Base-by-base conservation (phyloP, 257 asterid genomes). In the Echium plantagineum region DNA sequence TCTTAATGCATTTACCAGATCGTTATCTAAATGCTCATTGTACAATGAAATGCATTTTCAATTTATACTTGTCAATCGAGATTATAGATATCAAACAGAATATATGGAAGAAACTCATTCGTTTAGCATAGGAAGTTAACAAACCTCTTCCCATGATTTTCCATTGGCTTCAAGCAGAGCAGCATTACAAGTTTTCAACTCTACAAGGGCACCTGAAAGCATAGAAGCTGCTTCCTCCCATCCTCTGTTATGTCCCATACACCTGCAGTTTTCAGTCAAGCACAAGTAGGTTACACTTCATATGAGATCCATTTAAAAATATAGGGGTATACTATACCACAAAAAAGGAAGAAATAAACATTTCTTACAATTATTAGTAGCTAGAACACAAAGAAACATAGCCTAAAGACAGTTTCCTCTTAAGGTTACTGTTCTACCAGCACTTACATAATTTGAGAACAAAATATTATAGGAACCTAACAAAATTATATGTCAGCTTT, bases 171-270 rank as follows among this genome's bases (percentile, higher is more conserved):
- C 88, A 38, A 87, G 88, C 79, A 90, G 71, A 60, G 95, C 98
- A 70, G 96, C 95, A 77, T 90, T 87, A 77, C 98, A 83, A 52
- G 94, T 80, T 77, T 90, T 76, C 63, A 90, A 76, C 77, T 85
- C 96, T 59, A 87, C 69, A 57, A 87, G 69, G 59, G 74, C 83
- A 69, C 95, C 98, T 5, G 91, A 75, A 47, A 87, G 69, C 89
- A 85, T 74, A 52, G 98, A 85, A 55, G 98, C 96, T 17, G 96
- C 98, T 77, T 87, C 96, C 74, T 90, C 98, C 98, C 96, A 85
- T 63, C 95, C 96, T 77, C 68, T 82, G 65, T 90, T 87, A 68
- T 90, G 98, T 46, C 98, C 98, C 98, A 90, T 90, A 69, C 98
- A 90, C 98, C 98, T 90, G 83, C 72, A 78, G 65, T 60, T 47